phyloP scores from a whole-genome alignment of 2,329 filamentous ascomycete genomes.

The Venturia nashicola region DNA sequence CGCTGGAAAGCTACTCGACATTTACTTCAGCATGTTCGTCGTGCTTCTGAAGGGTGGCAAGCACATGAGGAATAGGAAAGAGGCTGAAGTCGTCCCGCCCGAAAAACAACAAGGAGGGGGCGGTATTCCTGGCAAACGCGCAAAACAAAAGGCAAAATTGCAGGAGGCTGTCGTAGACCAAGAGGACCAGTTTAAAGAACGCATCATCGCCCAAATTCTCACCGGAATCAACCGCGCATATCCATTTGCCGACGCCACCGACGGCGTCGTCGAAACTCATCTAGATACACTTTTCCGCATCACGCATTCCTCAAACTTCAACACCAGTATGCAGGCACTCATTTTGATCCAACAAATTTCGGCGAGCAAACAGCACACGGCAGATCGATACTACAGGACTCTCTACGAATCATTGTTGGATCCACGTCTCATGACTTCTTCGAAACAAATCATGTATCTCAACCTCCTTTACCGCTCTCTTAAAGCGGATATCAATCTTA shows the following conservation, averaged over 20 bases:
- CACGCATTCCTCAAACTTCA: constrained; percentile 97
- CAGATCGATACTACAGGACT: constrained; percentile 88
- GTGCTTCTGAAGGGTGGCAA: constrained; percentile 56
- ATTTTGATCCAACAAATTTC: constrained; percentile 91
- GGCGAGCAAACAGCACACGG: constrained; percentile 63
- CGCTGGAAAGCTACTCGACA: constrained; percentile 68
- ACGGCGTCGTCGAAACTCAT: constrained; percentile 71
- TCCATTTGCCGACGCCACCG: constrained; percentile 76
- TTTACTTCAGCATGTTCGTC: constrained; percentile 88
- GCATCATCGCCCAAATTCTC: constrained; percentile 80
- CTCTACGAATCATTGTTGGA: constrained; percentile 92
- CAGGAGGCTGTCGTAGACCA: constrained; percentile 28
- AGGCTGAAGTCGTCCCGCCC: constrained; percentile 29
- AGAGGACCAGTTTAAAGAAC: constrained; percentile 66
- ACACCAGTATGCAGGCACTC: constrained; percentile 91
- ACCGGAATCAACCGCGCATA: constrained; percentile 94
- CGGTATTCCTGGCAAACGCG: constrained; percentile 39
- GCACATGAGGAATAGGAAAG: constrained; percentile 21
- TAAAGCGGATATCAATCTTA: constrained; percentile 80
- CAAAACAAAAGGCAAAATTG: constrained; percentile 31
- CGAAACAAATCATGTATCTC: constrained; percentile 89
- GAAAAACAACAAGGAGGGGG: constrained; percentile 43
- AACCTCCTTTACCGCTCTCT: constrained; percentile 82
- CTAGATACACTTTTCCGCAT: constrained; percentile 91
- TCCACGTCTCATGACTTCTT: constrained; percentile 74